Evolutionary conservation across 495 filamentous ascomycete genomes (phyloP).

Genomic region (Pseudevernia furfuracea): DNA sequence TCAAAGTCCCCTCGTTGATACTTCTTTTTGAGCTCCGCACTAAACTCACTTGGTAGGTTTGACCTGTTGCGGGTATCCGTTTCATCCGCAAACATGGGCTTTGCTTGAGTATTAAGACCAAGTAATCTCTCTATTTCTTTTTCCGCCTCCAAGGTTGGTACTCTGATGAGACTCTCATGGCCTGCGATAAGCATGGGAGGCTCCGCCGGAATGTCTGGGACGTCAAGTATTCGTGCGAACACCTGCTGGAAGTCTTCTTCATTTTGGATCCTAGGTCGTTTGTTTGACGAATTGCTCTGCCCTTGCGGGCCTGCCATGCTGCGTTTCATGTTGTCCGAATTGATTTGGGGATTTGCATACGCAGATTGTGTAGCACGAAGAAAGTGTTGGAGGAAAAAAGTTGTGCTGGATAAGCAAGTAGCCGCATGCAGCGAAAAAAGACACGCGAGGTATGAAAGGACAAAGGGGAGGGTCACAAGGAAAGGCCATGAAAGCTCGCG

Average conservation of each 20-base stretch:
- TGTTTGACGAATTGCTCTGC: neutral
- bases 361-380: neutral
- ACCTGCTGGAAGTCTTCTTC: neutral
- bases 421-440: neutral
- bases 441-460: neutral
- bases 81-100: neutral
- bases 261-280: neutral
- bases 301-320: neutral
- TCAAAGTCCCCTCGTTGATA: neutral
- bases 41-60: neutral
- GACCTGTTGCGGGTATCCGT: neutral
- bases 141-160: neutral
- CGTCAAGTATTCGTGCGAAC: neutral
- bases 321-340: neutral
- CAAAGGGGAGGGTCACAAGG: neutral
- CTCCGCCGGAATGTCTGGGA: neutral
- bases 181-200: neutral
- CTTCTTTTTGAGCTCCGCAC: neutral
- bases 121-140: conserved; percentile 5
- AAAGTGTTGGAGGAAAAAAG: neutral
- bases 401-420: neutral
- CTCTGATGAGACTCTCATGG: neutral
- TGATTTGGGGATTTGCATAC: neutral
- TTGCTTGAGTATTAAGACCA: neutral
- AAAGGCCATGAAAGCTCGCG: neutral